Conservation (phyloP, 768 basidiomycete genomes). For the Panus rudis region DNA sequence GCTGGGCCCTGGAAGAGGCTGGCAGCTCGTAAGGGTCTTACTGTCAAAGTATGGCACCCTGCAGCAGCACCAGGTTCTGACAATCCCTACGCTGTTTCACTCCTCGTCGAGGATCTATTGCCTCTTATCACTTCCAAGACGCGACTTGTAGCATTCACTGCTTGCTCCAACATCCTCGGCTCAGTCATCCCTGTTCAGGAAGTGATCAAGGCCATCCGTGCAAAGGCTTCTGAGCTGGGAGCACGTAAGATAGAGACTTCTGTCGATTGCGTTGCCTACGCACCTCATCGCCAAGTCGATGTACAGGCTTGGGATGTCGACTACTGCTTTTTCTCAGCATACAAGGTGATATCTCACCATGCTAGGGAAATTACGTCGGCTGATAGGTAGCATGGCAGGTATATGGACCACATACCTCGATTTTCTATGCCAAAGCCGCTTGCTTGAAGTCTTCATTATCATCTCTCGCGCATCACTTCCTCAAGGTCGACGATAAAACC, state of each 20-base stretch:
- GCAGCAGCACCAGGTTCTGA: slow-evolving; percentile 29
- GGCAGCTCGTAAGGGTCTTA: slow-evolving; percentile 46
- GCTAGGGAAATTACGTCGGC: not conserved
- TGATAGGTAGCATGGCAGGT: slow-evolving; percentile 35
- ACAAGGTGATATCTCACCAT: slow-evolving; percentile 47
- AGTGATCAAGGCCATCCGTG: slow-evolving; percentile 43
- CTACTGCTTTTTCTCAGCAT: slow-evolving; percentile 63
- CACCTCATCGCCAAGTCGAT: slow-evolving; percentile 65
- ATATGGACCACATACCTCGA: slow-evolving; percentile 68
- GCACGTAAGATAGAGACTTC: slow-evolving; percentile 56
- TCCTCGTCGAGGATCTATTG: slow-evolving; percentile 48
- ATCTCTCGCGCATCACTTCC: slow-evolving; percentile 67
- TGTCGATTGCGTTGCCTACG: slow-evolving; percentile 75
- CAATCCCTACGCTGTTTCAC: slow-evolving; percentile 62
- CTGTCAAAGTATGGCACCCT: slow-evolving; percentile 54
- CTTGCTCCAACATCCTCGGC: slow-evolving; percentile 72
- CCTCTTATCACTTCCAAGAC: slow-evolving; percentile 60
- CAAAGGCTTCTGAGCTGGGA: slow-evolving; percentile 44
- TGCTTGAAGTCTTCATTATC: slow-evolving; percentile 45
- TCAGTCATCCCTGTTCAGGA: slow-evolving; percentile 56
- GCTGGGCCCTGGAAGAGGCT: slow-evolving; percentile 72
- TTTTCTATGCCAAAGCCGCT: slow-evolving; percentile 48
- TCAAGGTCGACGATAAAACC: slow-evolving; percentile 35
- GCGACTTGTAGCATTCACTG: slow-evolving; percentile 66
- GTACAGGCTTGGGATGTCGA: slow-evolving; percentile 76